Base-by-base conservation (phyloP, 1,284 basidiomycete species). In the Ceratobasidium sp. region DNA sequence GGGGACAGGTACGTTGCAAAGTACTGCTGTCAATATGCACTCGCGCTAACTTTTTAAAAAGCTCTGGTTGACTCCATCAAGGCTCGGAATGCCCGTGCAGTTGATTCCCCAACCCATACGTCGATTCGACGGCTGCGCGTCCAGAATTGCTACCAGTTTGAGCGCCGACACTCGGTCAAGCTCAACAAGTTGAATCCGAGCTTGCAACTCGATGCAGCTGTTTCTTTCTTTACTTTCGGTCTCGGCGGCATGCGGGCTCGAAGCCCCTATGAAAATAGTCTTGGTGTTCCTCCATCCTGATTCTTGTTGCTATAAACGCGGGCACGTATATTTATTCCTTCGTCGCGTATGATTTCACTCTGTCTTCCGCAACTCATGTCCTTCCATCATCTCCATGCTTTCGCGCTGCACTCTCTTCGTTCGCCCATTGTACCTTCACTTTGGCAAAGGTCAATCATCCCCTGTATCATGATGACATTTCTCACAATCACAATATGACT, bases 121-220 rank as follows among this genome's bases (percentile, higher is more conserved):
- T 60, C 59, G 4, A 62, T 72, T 21, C 59, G 51, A 42, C 33
- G 51, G 21, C 8, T 72, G 40, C 59, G 60, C 1, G 60, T 72
- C 16, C 59, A 61, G 25, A 72, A 72, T 40, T 72, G 70, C 49
- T 72, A 72, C 18, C 70, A 72, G 40, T 72, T 72, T 44, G 70
- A 72, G 40, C 59, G 70, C 16, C 70, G 70, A 33, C 70, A 72
- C n/a, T 62, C 59, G 3, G 40, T 72, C 38, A 72, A 72, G 36
- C 70, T 72, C n/a, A 51, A 25, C 38, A 72, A 72, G 46, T 49
- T 72, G 28, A 54, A n/a, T 8, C 70, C 70, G 6, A 36, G 18
- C 36, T n/a, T 63, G 16, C 48, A 72, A 23, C 70, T 72, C 28
- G 70, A 72, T 36, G 70, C 60, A n/a, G 70, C 44, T 28, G 56